phyloP scores from a whole-genome alignment of 306 rosid genomes.

The Cucumis melo region DNA sequence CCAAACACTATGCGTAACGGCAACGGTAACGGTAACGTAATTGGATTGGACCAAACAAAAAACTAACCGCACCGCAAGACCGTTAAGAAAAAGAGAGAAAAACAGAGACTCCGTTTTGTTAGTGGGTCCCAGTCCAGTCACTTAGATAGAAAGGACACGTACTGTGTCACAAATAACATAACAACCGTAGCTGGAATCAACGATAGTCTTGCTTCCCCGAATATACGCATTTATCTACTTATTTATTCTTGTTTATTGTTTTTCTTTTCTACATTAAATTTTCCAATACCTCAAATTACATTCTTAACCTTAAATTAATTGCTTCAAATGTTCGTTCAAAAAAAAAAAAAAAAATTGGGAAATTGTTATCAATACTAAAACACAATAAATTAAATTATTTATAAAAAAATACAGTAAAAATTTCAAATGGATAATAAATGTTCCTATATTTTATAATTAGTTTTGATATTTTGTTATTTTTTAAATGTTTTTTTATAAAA shows the following conservation, averaged over 20 bases:
- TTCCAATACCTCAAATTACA: no score
- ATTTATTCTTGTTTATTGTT: background rate
- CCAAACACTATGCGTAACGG: background rate
- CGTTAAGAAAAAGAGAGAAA: background rate
- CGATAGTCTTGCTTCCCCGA: background rate
- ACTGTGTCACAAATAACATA: background rate
- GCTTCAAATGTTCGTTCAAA: no score
- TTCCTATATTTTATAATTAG: no score
- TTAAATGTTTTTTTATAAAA: no score
- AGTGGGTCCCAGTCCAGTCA: background rate
- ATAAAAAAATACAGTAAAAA: no score
- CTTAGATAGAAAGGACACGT: background rate
- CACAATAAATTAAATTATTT: no score
- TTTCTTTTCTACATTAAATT: no score
- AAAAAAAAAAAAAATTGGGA: no score
- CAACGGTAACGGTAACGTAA: background rate
- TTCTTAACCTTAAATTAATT: no score
- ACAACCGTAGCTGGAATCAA: background rate
- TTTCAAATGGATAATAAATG: no score
- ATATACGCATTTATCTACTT: background rate
- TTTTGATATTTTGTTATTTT: no score
- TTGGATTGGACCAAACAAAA: background rate
- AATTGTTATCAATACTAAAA: no score
- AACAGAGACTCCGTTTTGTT: background rate
- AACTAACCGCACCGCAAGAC: background rate